Evolutionary conservation across 164 flowering plant genomes (phyloP).

Genomic region (Aristolochia fimbriata): DNA sequence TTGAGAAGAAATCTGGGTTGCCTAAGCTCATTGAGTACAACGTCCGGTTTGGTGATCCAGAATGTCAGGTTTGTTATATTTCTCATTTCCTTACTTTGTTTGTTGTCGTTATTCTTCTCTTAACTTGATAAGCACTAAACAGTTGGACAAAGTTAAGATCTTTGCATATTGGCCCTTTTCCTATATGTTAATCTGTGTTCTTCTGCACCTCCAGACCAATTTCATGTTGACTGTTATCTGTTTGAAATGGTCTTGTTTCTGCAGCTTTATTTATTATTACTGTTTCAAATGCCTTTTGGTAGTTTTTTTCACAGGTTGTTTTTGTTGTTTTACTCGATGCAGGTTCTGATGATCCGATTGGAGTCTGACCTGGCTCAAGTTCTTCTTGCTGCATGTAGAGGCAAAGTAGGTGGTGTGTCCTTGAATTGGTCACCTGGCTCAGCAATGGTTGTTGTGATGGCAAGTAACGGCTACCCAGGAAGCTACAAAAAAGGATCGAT

Average conservation of each 20-base stretch:
- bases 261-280: too few relatives aligned
- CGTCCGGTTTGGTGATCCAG: conserved; percentile 98
- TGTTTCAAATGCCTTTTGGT: too few relatives aligned
- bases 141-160: too few relatives aligned
- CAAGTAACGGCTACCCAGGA: conserved; percentile 91
- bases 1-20: conserved; percentile 78
- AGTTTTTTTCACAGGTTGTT: not conserved
- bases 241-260: too few relatives aligned
- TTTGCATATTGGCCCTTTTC: too few relatives aligned
- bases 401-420: conserved; percentile 50
- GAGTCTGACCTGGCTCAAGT: conserved; percentile 87
- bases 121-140: too few relatives aligned
- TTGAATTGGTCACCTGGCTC: conserved; percentile 80
- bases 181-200: too few relatives aligned
- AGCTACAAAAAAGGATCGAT: conserved; percentile 58
- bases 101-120: too few relatives aligned
- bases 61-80: conserved; percentile 66
- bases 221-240: too few relatives aligned
- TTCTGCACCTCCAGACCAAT: too few relatives aligned
- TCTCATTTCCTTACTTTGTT: not conserved
- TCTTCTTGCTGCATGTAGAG: conserved; percentile 79
- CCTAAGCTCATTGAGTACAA: conserved; percentile 96
- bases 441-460: conserved; percentile 98
- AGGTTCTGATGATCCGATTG: conserved; percentile 90
- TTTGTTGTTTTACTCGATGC: conserved; percentile 1